A percentile compares a stretch with the other conserved stretches of the same genome.
Evolutionary conservation across 2,329 filamentous ascomycete genomes (phyloP).

Genomic region (Ceratocystis diversiconidia): DNA sequence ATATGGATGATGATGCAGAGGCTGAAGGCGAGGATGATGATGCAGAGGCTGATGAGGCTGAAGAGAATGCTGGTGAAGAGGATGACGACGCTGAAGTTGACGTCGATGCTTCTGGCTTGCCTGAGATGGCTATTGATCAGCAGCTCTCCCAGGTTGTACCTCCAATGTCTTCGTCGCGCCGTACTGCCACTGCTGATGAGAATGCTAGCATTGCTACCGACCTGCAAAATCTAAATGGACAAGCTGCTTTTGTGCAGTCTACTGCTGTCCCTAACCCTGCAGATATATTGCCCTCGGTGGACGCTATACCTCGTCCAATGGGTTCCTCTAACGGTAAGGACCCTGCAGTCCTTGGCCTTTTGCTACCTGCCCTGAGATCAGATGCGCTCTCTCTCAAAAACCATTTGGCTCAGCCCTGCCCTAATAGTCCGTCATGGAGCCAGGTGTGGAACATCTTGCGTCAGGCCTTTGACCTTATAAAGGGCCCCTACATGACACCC

Average conservation of each 20-base stretch:
- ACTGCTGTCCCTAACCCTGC: constrained; percentile 16
- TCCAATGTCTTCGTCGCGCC: constrained; percentile 15
- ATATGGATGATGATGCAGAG: not conserved
- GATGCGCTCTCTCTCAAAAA: constrained; percentile 23
- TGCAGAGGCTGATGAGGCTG: constrained; percentile 4
- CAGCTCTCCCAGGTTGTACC: constrained; percentile 3
- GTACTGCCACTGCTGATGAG: constrained; percentile 14
- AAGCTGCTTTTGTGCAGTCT: constrained; percentile 18
- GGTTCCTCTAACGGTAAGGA: not conserved
- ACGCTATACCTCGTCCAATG: constrained; percentile 8
- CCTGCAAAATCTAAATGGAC: constrained; percentile 20
- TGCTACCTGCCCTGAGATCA: constrained; percentile 23
- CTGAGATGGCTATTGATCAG: constrained; percentile 16
- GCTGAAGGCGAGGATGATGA: constrained; percentile 10
- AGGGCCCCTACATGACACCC: constrained; percentile 23
- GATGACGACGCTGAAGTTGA: not conserved
- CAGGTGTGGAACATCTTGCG: constrained; percentile 19
- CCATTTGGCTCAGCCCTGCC: constrained; percentile 20
- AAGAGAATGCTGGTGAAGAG: constrained; percentile 7
- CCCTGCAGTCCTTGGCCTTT: constrained; percentile 21
- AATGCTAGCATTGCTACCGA: constrained; percentile 19
- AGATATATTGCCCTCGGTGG: constrained; percentile 13
- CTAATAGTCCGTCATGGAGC: constrained; percentile 18
- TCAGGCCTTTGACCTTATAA: constrained; percentile 21
- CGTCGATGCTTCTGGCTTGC: constrained; percentile 3